Percentiles rank a stretch among this genome's conserved stretches.
phyloP scores from a whole-genome alignment of 352 stramenopile species.

The Thalassiosira allenii region DNA sequence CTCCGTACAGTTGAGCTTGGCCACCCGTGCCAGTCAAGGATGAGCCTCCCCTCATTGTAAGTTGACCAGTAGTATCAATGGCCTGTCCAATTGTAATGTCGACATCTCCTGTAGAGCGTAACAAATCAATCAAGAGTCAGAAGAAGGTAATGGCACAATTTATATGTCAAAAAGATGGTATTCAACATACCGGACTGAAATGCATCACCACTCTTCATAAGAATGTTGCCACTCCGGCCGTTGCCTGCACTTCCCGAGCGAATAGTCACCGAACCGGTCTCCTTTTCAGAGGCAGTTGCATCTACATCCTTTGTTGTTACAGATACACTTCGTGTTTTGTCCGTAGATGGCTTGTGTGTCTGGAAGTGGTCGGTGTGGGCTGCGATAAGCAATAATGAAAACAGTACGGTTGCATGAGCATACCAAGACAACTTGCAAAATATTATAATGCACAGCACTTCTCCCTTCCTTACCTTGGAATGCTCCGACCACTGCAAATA shows the following conservation, averaged over 20 bases:
- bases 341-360: constrained; percentile 1
- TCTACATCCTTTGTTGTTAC: constrained; percentile 24
- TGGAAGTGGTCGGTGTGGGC: constrained; percentile 39
- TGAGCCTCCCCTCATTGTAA: constrained; percentile 21
- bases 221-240: constrained; percentile 25
- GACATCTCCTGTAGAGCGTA: constrained; percentile 34
- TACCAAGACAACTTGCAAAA: no score
- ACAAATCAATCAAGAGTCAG: no score
- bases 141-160: no score
- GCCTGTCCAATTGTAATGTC: constrained; percentile 17
- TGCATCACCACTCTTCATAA: constrained; percentile 21
- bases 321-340: constrained; percentile 35
- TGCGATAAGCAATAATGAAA: no score
- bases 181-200: no score
- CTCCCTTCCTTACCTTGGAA: no score
- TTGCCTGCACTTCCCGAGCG: constrained; percentile 28
- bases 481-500: neutral
- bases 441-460: no score
- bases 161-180: no score
- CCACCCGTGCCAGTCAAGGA: constrained; percentile 22
- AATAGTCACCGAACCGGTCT: constrained; percentile 42
- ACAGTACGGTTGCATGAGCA: no score
- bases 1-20: constrained; percentile 2
- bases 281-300: constrained; percentile 7
- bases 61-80: constrained; percentile 3